Conservation (phyloP, 805 yeast genomes). For the Brettanomyces bruxellensis region DNA sequence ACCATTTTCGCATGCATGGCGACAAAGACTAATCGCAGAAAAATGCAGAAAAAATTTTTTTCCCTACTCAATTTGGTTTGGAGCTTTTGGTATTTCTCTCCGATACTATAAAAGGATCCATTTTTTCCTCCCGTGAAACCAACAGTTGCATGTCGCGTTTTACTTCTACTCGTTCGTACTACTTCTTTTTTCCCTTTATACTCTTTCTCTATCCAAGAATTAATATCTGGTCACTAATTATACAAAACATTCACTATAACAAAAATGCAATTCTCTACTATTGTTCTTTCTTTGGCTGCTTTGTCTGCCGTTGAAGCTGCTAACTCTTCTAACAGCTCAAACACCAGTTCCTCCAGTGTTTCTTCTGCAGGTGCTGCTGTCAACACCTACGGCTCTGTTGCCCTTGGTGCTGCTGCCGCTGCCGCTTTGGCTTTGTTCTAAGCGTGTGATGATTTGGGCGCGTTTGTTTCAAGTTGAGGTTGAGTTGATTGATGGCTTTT, state of each 20-base stretch:
- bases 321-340: constrained; percentile 3
- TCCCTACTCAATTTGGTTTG: background rate
- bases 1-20: too few species aligned
- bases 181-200: constrained; percentile 1
- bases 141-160: background rate
- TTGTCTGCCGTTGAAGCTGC: constrained; percentile 60
- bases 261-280: constrained; percentile 65
- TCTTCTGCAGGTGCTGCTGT: constrained; percentile 33
- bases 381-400: constrained; percentile 54
- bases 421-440: constrained; percentile 55
- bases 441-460: constrained; percentile 6
- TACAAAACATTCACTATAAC: background rate
- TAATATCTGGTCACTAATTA: background rate
- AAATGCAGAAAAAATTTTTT: too few species aligned
- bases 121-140: background rate
- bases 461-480: background rate
- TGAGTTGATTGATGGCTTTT: too few species aligned
- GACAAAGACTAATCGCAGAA: too few species aligned
- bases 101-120: constrained; percentile 1
- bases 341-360: constrained; percentile 26
- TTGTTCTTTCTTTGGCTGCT: constrained; percentile 62
- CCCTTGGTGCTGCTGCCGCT: constrained; percentile 77
- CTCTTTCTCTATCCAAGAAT: constrained; percentile 1
- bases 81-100: background rate
- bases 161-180: too few species aligned